These are phyloP conservation scores for Beta vulgaris DNA, from an alignment of 148 eudicot genomes.

Conservation along the genomic window DNA sequence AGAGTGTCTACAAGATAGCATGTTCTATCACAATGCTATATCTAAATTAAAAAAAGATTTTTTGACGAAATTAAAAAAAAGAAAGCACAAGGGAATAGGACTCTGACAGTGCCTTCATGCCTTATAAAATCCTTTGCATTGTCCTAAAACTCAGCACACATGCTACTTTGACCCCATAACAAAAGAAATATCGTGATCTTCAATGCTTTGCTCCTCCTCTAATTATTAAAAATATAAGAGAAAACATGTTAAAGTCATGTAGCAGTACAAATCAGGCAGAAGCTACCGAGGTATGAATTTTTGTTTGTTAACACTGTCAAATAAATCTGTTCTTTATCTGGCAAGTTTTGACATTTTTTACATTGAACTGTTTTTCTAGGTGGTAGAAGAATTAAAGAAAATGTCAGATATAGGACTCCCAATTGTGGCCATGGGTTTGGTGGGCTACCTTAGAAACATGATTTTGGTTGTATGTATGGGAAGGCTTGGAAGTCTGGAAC, in stretches of 20 bases:
- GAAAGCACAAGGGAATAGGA: neutral
- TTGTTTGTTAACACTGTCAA: neutral
- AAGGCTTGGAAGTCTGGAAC: slow-evolving; percentile 70
- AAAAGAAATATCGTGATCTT: neutral
- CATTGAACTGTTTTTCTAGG: slow-evolving; percentile 37
- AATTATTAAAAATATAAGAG: slow-evolving; percentile 14
- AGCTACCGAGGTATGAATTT: slow-evolving; percentile 50
- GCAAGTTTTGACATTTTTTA: neutral
- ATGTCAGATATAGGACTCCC: slow-evolving; percentile 63
- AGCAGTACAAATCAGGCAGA: slow-evolving; percentile 39
- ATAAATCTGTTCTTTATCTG: neutral
- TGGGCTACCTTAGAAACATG: slow-evolving; percentile 64
- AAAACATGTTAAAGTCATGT: slow-evolving; percentile 42
- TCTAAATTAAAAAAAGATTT: neutral
- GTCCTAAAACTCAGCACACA: slow-evolving; percentile 23
- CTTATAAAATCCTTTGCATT: slow-evolving; percentile 48
- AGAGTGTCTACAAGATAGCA: neutral
- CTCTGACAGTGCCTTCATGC: slow-evolving; percentile 28
- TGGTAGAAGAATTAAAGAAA: slow-evolving; percentile 66
- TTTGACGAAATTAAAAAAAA: neutral
- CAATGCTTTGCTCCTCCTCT: slow-evolving; percentile 17
- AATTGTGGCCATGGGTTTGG: slow-evolving; percentile 62
- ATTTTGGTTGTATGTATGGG: slow-evolving; percentile 76
- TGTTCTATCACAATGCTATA: neutral
- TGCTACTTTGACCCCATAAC: slow-evolving; percentile 15